A percentile compares a stretch with the other conserved stretches of the same genome.
Conservation (phyloP, 208 protist species). For the Crithidia fasciculata region DNA sequence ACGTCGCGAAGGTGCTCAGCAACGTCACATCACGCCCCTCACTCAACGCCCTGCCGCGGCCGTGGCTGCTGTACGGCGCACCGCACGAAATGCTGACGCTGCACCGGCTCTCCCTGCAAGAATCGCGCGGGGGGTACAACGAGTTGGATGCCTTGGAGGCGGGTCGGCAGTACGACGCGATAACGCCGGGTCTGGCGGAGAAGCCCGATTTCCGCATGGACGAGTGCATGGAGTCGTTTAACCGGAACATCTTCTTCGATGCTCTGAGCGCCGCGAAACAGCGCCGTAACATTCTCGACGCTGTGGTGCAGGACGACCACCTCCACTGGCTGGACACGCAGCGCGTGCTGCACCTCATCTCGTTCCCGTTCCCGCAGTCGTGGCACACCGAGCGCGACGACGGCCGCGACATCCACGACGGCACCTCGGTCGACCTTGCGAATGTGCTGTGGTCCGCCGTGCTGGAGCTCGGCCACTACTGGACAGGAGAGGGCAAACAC, state of each 20-base stretch:
- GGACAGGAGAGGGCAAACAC: conserved; percentile 21
- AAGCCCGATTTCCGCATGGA: conserved; percentile 9
- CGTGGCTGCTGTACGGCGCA: conserved; percentile 49
- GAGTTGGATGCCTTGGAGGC: not conserved
- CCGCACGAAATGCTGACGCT: conserved; percentile 61
- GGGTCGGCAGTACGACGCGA: conserved; percentile 2
- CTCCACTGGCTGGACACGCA: conserved; percentile 78
- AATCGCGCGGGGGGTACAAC: not conserved
- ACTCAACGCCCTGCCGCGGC: conserved; percentile 25
- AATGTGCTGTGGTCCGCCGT: conserved; percentile 48
- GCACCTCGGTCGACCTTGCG: conserved; percentile 51
- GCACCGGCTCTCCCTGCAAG: conserved; percentile 24
- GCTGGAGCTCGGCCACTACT: conserved; percentile 47
- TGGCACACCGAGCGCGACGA: conserved; percentile 73
- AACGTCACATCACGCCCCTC: conserved; percentile 11
- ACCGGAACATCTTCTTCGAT: conserved; percentile 36
- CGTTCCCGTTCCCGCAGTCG: conserved; percentile 60
- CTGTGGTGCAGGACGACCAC: conserved; percentile 72
- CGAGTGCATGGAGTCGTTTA: not conserved
- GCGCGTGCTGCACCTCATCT: conserved; percentile 80
- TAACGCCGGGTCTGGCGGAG: not conserved
- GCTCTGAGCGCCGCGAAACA: not conserved
- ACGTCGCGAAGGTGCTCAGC: conserved; percentile 6
- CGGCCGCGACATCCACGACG: conserved; percentile 54
- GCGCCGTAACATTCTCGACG: not conserved